A percentile compares a stretch with the other conserved stretches of the same genome.
Evolutionary conservation across 768 basidiomycete genomes (phyloP).

Genomic region (Royoungia palumana): DNA sequence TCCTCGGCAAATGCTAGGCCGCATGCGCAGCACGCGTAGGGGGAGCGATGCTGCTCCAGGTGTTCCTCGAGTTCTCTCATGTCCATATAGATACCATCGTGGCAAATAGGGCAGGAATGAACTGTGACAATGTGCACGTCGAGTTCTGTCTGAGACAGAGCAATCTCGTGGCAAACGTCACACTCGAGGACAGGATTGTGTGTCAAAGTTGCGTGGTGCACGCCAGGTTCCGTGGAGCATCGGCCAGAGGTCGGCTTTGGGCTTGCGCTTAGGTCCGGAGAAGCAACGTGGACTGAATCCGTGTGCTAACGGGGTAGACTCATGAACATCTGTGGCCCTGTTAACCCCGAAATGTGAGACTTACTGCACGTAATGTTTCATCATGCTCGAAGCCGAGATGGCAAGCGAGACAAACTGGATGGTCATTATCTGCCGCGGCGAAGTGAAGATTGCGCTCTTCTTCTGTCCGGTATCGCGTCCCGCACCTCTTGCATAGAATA

Average conservation of each 20-base stretch:
- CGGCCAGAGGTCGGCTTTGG: slow-evolving; percentile 10
- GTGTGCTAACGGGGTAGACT: slow-evolving; percentile 15
- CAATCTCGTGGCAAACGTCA: slow-evolving; percentile 23
- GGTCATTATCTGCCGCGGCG: slow-evolving; percentile 32
- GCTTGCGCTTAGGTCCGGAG: slow-evolving; percentile 12
- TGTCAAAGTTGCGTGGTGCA: slow-evolving; percentile 2
- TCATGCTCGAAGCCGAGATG: slow-evolving; percentile 36
- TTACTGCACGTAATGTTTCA: slow-evolving; percentile 27
- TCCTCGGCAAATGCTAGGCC: slow-evolving; percentile 27
- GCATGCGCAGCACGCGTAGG: slow-evolving; percentile 25
- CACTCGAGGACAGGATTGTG: slow-evolving; percentile 14
- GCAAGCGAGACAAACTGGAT: slow-evolving; percentile 37
- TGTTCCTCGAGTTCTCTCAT: slow-evolving; percentile 25
- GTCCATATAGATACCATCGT: slow-evolving; percentile 31
- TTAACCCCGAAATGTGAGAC: slow-evolving; percentile 9
- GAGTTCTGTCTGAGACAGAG: slow-evolving; percentile 23
- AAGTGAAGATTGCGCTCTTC: slow-evolving; percentile 40
- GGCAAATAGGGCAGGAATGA: slow-evolving; percentile 32
- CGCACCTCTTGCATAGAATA: slow-evolving; percentile 26
- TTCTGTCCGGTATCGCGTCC: slow-evolving; percentile 32
- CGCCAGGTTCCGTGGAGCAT: slow-evolving; percentile 7
- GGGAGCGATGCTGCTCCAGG: slow-evolving; percentile 28
- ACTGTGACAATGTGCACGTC: slow-evolving; percentile 29
- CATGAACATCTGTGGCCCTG: slow-evolving; percentile 8
- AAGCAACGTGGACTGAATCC: slow-evolving; percentile 10